Percentiles rank a stretch among this genome's conserved stretches.
phyloP scores from a whole-genome alignment of 1,284 basidiomycete genomes.

The Cystobasidiaceae sp. region DNA sequence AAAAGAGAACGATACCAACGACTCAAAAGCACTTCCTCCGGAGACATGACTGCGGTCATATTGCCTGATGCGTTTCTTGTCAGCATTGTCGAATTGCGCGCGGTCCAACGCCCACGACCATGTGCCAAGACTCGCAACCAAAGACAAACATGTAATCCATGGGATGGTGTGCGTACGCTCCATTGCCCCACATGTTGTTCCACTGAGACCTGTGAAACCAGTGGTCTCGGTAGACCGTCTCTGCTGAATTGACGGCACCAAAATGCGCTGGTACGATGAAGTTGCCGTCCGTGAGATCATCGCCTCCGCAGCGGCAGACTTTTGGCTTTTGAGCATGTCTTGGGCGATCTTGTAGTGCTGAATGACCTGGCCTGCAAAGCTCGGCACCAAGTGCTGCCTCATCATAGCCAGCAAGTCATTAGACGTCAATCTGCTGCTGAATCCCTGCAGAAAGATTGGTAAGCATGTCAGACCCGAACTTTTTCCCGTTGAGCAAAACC shows the following conservation, averaged over 20 bases:
- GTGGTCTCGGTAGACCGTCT: neutral
- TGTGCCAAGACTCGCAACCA: neutral
- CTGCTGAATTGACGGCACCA: neutral
- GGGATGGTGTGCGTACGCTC: neutral
- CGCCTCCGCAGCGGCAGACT: neutral
- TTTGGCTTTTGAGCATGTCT: neutral
- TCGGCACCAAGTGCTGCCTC: neutral
- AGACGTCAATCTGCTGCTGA: neutral
- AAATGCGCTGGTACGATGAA: neutral
- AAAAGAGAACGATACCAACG: too few species aligned
- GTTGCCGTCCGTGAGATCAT: neutral
- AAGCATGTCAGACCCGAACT: neutral
- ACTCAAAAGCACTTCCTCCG: neutral
- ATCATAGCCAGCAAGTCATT: neutral
- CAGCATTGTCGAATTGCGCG: neutral
- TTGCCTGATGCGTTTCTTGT: neutral
- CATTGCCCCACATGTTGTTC: neutral
- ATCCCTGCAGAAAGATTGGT: neutral
- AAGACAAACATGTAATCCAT: constrained; percentile 2
- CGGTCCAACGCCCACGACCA: neutral
- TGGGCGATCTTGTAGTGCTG: neutral
- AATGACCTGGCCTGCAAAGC: neutral
- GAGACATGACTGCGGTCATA: neutral
- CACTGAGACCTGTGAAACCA: neutral
- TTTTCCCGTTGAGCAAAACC: neutral